Evolutionary conservation across 441 rosid genomes (phyloP).

Genomic region (Isatis lusitanica): DNA sequence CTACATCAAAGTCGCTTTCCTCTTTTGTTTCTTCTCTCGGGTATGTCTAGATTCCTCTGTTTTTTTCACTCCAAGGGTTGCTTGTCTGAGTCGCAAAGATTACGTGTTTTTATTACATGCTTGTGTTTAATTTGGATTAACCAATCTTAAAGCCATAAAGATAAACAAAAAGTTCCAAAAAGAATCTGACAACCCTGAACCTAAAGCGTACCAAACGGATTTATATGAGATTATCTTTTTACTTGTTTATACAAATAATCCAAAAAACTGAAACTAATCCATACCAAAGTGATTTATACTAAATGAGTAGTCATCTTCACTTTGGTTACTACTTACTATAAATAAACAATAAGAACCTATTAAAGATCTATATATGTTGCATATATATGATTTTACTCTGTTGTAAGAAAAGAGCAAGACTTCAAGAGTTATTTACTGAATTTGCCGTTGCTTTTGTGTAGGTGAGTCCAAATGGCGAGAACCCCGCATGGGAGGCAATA

Average conservation of each 20-base stretch:
- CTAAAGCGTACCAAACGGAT: background rate
- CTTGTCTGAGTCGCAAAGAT: background rate
- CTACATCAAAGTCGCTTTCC: constrained; percentile 41
- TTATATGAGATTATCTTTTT: background rate
- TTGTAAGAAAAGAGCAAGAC: background rate
- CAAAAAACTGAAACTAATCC: background rate
- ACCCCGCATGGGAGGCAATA: constrained; percentile 78
- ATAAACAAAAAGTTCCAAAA: background rate
- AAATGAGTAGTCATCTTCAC: background rate
- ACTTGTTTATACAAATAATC: background rate
- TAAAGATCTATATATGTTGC: background rate
- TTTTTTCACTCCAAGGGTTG: background rate
- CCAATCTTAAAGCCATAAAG: background rate
- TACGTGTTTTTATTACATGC: background rate
- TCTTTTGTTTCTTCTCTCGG: constrained; percentile 52
- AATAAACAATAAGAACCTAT: background rate
- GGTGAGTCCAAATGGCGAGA: constrained; percentile 60
- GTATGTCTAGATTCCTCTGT: constrained; percentile 36
- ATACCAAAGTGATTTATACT: background rate
- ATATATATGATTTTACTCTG: background rate
- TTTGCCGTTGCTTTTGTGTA: constrained; percentile 25
- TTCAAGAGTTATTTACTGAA: background rate
- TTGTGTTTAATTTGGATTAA: background rate
- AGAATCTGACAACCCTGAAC: background rate
- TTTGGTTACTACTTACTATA: background rate